Evolutionary conservation across 352 stramenopile genomes (phyloP).

Genomic region (Phytophthora niederhauseri): DNA sequence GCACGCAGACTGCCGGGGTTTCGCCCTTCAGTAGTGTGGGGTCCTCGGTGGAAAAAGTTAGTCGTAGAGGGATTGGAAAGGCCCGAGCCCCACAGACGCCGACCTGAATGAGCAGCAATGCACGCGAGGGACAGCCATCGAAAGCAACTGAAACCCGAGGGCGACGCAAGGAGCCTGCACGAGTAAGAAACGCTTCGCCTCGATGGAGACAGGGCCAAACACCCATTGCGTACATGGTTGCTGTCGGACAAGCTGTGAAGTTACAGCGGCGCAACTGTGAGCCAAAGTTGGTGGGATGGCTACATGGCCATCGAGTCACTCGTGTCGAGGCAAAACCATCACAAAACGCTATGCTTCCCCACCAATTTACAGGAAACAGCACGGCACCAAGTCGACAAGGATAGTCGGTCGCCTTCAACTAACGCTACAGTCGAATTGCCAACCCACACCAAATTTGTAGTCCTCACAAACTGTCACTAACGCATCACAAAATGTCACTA

Average conservation of each 20-base stretch:
- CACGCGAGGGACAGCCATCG: conserved; percentile 8
- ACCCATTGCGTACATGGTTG: background rate
- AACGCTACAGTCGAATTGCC: background rate
- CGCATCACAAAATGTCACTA: background rate
- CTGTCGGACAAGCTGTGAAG: background rate
- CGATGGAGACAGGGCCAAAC: background rate
- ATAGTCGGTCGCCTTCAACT: background rate
- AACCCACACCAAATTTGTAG: background rate
- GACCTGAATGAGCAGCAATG: conserved; percentile 4
- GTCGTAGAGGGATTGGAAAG: conserved; percentile 23
- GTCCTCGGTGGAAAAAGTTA: conserved; percentile 3
- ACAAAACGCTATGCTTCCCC: background rate
- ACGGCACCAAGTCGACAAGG: background rate
- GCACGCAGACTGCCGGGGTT: conserved; percentile 3
- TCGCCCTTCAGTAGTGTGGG: conserved; percentile 3
- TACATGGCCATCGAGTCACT: background rate
- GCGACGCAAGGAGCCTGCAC: background rate
- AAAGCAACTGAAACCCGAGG: conserved; percentile 6
- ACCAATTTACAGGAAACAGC: background rate
- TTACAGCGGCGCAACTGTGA: background rate
- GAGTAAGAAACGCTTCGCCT: conserved; percentile 6
- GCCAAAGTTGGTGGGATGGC: background rate
- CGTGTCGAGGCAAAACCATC: background rate
- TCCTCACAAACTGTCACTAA: background rate
- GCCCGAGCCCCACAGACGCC: background rate